These are phyloP conservation scores for Scedosporium apiospermum DNA, from an alignment of 2,329 filamentous ascomycete genomes.

Conservation along the genomic window DNA sequence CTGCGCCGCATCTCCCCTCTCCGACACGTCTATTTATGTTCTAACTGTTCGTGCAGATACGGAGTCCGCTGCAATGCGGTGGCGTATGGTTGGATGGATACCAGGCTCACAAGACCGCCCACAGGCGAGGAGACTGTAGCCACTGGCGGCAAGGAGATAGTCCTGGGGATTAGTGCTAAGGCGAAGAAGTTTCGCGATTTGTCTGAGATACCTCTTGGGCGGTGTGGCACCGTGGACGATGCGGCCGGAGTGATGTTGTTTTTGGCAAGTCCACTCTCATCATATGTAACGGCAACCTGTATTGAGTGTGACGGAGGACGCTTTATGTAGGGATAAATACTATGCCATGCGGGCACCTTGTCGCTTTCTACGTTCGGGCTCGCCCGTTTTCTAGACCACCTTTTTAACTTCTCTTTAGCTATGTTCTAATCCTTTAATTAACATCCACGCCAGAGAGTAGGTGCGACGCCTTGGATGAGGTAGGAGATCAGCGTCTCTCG, in stretches of 20 bases:
- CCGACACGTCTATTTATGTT: neutral
- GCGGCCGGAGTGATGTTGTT: neutral
- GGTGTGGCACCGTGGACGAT: neutral
- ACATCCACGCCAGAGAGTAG: too few relatives aligned
- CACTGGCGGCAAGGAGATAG: neutral
- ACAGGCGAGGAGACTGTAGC: constrained; percentile 1
- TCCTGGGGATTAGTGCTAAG: neutral
- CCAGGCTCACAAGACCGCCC: constrained; percentile 7
- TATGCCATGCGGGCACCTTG: too few relatives aligned
- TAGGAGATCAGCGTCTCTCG: too few relatives aligned
- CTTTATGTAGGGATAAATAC: constrained; percentile 10
- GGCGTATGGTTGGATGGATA: constrained; percentile 2
- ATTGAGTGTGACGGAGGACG: neutral
- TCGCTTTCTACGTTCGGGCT: too few relatives aligned
- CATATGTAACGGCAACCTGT: neutral
- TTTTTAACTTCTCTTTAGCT: too few relatives aligned
- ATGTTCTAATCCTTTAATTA: too few relatives aligned
- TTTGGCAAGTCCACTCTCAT: neutral
- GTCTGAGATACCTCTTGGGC: neutral
- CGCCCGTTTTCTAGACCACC: too few relatives aligned
- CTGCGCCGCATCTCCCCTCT: neutral
- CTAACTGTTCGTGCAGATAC: neutral
- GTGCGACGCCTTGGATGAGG: too few relatives aligned
- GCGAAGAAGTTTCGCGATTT: neutral
- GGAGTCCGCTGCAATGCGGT: neutral